These are phyloP conservation scores for Clonostachys rhizophaga DNA, from an alignment of 2,329 filamentous ascomycete species.

Conservation along the genomic window DNA sequence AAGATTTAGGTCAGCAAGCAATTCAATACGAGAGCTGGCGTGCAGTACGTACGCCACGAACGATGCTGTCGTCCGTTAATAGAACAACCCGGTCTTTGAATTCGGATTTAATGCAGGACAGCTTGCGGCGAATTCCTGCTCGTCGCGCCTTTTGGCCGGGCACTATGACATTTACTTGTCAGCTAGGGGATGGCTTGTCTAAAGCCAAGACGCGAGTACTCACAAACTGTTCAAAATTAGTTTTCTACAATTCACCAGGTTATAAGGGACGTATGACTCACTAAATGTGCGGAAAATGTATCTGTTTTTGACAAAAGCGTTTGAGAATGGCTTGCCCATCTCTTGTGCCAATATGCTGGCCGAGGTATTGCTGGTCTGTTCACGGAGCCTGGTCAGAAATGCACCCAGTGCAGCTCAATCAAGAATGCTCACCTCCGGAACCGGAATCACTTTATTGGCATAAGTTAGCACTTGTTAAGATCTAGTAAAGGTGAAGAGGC, in stretches of 20 bases:
- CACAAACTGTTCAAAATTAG: background rate
- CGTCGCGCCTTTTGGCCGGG: slow-evolving; percentile 52
- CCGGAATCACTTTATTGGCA: slow-evolving; percentile 61
- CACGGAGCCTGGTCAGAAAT: background rate
- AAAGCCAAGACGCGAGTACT: background rate
- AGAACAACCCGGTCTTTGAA: slow-evolving; percentile 78
- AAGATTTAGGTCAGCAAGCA: background rate
- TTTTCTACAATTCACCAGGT: background rate
- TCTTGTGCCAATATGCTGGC: slow-evolving; percentile 72
- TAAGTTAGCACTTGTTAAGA: background rate
- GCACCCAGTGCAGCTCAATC: too few species aligned
- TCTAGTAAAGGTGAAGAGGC: background rate
- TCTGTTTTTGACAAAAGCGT: slow-evolving; percentile 84
- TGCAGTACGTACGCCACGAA: slow-evolving; percentile 52
- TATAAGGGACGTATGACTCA: slow-evolving; percentile 19
- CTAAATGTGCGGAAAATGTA: slow-evolving; percentile 89
- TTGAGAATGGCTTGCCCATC: slow-evolving; percentile 71
- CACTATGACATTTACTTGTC: slow-evolving; percentile 64
- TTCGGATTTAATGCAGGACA: slow-evolving; percentile 81
- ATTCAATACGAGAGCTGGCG: background rate
- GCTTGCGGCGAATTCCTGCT: slow-evolving; percentile 77
- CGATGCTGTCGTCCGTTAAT: slow-evolving; percentile 86
- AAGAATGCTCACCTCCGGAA: slow-evolving; percentile 35
- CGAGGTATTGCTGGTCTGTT: slow-evolving; percentile 72
- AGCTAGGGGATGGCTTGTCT: slow-evolving; percentile 1